Evolutionary conservation across 176 grass and related monocot species (phyloP).

Genomic region (Puya raimondii): DNA sequence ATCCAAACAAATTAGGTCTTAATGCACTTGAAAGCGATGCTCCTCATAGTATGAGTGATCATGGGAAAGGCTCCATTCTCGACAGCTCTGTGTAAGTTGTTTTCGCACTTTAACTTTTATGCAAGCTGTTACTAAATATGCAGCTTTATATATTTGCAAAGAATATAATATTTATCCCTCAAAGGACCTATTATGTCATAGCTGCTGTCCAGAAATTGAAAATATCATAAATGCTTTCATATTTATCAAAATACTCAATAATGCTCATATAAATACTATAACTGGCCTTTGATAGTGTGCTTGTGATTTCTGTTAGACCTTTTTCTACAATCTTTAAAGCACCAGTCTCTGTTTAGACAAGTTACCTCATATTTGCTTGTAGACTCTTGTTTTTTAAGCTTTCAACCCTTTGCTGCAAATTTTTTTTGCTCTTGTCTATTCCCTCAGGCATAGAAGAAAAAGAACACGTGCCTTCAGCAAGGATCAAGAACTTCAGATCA

Average conservation of each 20-base stretch:
- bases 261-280: background rate
- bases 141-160: background rate
- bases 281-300: too few relatives aligned
- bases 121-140: background rate
- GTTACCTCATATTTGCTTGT: too few relatives aligned
- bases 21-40: background rate
- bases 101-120: background rate
- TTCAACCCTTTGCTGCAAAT: background rate
- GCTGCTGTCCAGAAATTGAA: too few relatives aligned
- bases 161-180: slow-evolving; percentile 3
- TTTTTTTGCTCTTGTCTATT: slow-evolving; percentile 19
- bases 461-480: slow-evolving; percentile 18
- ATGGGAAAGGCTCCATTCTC: slow-evolving; percentile 17
- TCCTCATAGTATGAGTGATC: slow-evolving; percentile 9
- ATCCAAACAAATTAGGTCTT: slow-evolving; percentile 14
- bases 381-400: slow-evolving; percentile 8
- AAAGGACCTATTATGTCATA: background rate
- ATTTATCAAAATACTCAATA: too few relatives aligned
- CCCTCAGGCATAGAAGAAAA: slow-evolving; percentile 48
- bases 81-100: slow-evolving; percentile 34
- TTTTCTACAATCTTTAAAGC: too few relatives aligned
- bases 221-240: too few relatives aligned
- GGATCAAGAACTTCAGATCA: background rate
- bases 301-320: too few relatives aligned
- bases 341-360: too few relatives aligned